phyloP scores from a whole-genome alignment of 129 eudicot species.

The Centella asiatica region DNA sequence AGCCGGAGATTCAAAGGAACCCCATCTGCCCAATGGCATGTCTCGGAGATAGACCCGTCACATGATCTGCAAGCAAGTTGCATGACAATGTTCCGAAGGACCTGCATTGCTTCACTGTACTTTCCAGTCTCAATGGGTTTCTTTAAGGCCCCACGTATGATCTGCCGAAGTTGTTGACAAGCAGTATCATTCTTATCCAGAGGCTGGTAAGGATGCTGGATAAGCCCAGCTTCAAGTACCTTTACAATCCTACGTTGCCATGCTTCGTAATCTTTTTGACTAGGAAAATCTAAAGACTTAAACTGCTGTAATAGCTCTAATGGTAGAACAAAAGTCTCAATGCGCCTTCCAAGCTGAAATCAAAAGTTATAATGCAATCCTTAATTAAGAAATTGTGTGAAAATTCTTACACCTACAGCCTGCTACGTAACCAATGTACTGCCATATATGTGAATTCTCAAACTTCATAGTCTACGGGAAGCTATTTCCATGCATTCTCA shows the following conservation, averaged over 20 bases:
- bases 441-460: background rate
- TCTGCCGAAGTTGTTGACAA: slow-evolving; percentile 63
- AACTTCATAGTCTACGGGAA: background rate
- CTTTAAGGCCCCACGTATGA: slow-evolving; percentile 59
- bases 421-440: no score
- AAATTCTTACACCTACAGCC: background rate
- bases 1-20: slow-evolving; percentile 77
- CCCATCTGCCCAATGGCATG: slow-evolving; percentile 98
- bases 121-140: slow-evolving; percentile 87
- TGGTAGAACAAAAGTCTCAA: slow-evolving; percentile 83
- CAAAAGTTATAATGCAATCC: background rate
- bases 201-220: slow-evolving; percentile 71
- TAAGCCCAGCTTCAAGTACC: slow-evolving; percentile 89
- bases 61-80: slow-evolving; percentile 68
- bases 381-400: background rate
- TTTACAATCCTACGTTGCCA: slow-evolving; percentile 91
- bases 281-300: slow-evolving; percentile 85
- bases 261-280: slow-evolving; percentile 60
- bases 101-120: slow-evolving; percentile 82
- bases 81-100: slow-evolving; percentile 66
- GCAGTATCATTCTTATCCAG: slow-evolving; percentile 49
- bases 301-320: slow-evolving; percentile 91
- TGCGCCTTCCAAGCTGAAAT: slow-evolving; percentile 68
- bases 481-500: background rate
- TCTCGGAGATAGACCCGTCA: slow-evolving; percentile 50